A percentile compares a stretch with the other conserved stretches of the same genome.
Conservation (phyloP, 768 basidiomycete species). For the Cystobasidium tubakii region DNA sequence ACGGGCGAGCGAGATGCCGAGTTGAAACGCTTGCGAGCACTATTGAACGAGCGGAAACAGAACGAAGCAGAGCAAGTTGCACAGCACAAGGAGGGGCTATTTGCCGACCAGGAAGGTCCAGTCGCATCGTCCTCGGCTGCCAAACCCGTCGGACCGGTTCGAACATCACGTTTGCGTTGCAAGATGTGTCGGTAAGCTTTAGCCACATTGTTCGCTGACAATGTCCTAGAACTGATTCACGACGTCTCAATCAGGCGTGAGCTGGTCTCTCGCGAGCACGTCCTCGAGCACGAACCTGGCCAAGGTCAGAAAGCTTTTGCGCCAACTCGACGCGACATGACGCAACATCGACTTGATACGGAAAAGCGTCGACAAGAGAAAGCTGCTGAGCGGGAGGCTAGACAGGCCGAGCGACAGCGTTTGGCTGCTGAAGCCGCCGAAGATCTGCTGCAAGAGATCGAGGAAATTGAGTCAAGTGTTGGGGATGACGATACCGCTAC, state of each 20-base stretch:
- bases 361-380: constrained; percentile 30
- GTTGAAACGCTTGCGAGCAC: constrained; percentile 21
- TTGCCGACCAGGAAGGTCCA: constrained; percentile 8
- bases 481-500: background rate
- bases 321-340: constrained; percentile 45
- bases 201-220: background rate
- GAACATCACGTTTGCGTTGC: constrained; percentile 38
- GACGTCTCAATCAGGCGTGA: constrained; percentile 43
- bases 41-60: constrained; percentile 18
- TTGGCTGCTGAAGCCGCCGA: constrained; percentile 36
- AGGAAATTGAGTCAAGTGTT: constrained; percentile 6
- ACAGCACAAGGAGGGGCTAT: constrained; percentile 37
- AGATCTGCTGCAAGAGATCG: constrained; percentile 29
- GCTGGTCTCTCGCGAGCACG: constrained; percentile 46
- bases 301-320: constrained; percentile 46
- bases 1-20: constrained; percentile 23
- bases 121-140: background rate
- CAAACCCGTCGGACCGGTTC: background rate
- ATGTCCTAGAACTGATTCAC: background rate
- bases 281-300: constrained; percentile 45
- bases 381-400: constrained; percentile 11
- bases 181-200: constrained; percentile 40
- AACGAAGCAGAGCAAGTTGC: constrained; percentile 40
- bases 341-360: constrained; percentile 39
- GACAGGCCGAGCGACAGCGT: constrained; percentile 20